phyloP scores from a whole-genome alignment of 805 yeast genomes.

The Danielia oregonensis region DNA sequence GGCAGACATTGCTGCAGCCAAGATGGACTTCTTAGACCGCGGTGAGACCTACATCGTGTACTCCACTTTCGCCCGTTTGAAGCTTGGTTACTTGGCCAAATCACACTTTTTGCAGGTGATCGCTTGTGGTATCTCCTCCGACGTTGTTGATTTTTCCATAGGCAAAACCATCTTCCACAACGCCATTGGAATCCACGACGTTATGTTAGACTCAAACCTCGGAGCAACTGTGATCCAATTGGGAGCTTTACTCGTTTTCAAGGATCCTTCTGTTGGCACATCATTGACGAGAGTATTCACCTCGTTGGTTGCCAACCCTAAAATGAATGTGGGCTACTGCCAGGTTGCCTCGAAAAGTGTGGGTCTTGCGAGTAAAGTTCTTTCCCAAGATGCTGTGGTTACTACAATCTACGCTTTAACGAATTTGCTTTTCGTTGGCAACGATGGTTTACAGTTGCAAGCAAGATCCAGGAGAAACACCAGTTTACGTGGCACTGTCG shows the following conservation, averaged over 20 bases:
- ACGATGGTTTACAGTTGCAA: constrained; percentile 31
- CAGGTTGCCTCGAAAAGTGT: constrained; percentile 52
- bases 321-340: constrained; percentile 46
- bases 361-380: constrained; percentile 60
- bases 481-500: constrained; percentile 20
- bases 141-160: constrained; percentile 40
- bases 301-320: constrained; percentile 52
- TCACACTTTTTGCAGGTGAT: constrained; percentile 57
- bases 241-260: constrained; percentile 51
- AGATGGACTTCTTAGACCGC: constrained; percentile 48
- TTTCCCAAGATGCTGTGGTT: constrained; percentile 78
- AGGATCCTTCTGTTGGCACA: constrained; percentile 35
- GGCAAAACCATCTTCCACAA: constrained; percentile 46
- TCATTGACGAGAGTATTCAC: constrained; percentile 44
- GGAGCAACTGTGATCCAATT: constrained; percentile 50
- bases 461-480: constrained; percentile 27
- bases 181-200: constrained; percentile 50
- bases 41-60: constrained; percentile 56
- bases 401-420: constrained; percentile 81
- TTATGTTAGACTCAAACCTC: constrained; percentile 49
- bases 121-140: constrained; percentile 49
- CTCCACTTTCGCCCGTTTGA: constrained; percentile 45
- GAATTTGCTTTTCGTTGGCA: constrained; percentile 62
- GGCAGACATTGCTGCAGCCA: constrained; percentile 32
- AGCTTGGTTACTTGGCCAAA: constrained; percentile 52